These are phyloP conservation scores for Globisporangium solare DNA, from an alignment of 352 stramenopile species.

Conservation along the genomic window DNA sequence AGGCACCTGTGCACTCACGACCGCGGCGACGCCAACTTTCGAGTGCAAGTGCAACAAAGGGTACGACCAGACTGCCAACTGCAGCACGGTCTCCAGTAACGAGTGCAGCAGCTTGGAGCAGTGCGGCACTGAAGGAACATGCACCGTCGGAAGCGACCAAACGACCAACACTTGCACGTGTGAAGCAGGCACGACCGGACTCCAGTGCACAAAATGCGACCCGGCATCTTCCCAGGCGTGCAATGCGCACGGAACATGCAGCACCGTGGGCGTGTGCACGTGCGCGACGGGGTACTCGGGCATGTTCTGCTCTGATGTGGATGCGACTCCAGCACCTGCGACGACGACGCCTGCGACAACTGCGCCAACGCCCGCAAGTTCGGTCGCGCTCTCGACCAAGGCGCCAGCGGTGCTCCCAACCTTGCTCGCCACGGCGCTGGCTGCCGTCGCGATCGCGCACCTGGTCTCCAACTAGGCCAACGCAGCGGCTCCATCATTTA, in stretches of 20 bases:
- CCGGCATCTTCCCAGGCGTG: conserved; percentile 23
- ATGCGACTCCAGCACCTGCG: too few relatives aligned
- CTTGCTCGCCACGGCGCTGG: too few relatives aligned
- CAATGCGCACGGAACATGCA: conserved; percentile 51
- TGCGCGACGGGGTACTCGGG: conserved; percentile 62
- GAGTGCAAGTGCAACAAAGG: conserved; percentile 76
- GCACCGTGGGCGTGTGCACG: conserved; percentile 33
- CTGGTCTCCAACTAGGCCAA: too few relatives aligned
- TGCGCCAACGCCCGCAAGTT: too few relatives aligned
- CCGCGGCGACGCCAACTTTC: conserved; percentile 54
- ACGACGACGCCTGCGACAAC: neutral
- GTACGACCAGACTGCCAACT: conserved; percentile 55
- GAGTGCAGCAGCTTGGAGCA: conserved; percentile 68
- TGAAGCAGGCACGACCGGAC: conserved; percentile 39
- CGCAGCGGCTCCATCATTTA: too few relatives aligned
- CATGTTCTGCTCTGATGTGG: conserved; percentile 34
- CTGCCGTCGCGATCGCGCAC: too few relatives aligned
- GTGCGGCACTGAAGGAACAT: conserved; percentile 56
- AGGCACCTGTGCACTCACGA: conserved; percentile 60
- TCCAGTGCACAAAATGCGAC: conserved; percentile 69
- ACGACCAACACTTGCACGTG: conserved; percentile 44
- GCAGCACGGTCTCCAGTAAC: conserved; percentile 46
- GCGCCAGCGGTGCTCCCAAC: too few relatives aligned
- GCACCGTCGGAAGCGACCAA: conserved; percentile 21
- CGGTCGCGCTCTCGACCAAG: too few relatives aligned